phyloP scores from a whole-genome alignment of 345 rosid species.

The Anastatica hierochuntica region DNA sequence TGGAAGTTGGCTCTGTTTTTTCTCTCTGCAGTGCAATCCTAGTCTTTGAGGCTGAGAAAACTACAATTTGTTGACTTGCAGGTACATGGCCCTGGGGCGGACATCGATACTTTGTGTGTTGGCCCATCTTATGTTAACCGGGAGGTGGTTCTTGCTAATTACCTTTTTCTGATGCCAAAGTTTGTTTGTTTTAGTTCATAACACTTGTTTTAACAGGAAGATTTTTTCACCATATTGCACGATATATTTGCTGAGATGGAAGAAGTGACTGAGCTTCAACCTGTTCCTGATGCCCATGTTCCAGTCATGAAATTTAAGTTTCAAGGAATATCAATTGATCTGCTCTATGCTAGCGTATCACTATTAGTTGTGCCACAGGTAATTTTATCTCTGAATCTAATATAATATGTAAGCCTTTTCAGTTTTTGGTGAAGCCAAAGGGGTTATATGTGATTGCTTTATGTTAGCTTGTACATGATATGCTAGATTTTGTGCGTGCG shows the following conservation, averaged over 20 bases:
- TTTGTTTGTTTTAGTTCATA: not conserved
- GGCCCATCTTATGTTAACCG: slow-evolving; percentile 92
- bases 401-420: not conserved
- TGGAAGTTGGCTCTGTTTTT: not conserved
- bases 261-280: slow-evolving; percentile 82
- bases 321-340: slow-evolving; percentile 83
- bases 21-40: not conserved
- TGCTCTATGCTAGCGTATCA: slow-evolving; percentile 86
- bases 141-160: slow-evolving; percentile 39
- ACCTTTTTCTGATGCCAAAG: not conserved
- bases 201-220: slow-evolving; percentile 41
- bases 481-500: not conserved
- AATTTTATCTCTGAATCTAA: too few relatives aligned
- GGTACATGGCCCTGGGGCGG: slow-evolving; percentile 96
- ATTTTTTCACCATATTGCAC: slow-evolving; percentile 72
- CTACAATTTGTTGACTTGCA: slow-evolving; percentile 18
- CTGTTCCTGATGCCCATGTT: slow-evolving; percentile 94
- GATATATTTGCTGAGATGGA: slow-evolving; percentile 60
- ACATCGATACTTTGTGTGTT: slow-evolving; percentile 82
- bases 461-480: not conserved
- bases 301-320: slow-evolving; percentile 96
- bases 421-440: not conserved
- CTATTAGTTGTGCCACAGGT: slow-evolving; percentile 78
- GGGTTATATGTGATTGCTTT: not conserved
- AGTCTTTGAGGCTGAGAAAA: not conserved